These are phyloP conservation scores for Gynandropsis gynandra DNA, from an alignment of 345 rosid genomes.

Conservation along the genomic window DNA sequence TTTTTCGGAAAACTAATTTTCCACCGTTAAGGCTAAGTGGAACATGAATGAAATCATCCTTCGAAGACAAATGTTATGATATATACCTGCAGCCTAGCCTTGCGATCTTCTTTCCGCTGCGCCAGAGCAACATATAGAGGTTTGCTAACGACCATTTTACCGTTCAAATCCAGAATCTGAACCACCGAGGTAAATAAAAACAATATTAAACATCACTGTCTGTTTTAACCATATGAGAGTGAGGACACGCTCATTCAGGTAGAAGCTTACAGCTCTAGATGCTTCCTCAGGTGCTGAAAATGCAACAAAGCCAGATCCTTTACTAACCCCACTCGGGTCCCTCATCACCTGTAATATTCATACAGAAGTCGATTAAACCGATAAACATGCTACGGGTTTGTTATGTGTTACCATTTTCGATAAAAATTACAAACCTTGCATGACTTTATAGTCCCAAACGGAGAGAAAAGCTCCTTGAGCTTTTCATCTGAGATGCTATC, in stretches of 20 bases:
- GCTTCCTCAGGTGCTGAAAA: constrained; percentile 89
- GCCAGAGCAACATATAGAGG: constrained; percentile 95
- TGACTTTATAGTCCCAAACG: constrained; percentile 75
- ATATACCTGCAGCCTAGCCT: constrained; percentile 96
- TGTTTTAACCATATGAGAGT: too few relatives aligned
- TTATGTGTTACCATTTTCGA: not conserved
- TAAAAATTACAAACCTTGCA: constrained; percentile 57
- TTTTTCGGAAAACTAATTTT: constrained; percentile 4
- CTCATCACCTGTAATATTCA: constrained; percentile 65
- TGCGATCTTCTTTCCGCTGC: constrained; percentile 85
- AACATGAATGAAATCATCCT: too few relatives aligned
- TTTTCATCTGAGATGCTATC: constrained; percentile 78
- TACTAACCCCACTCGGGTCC: constrained; percentile 74
- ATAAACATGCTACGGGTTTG: not conserved
- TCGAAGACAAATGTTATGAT: too few relatives aligned
- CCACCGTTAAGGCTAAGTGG: too few relatives aligned
- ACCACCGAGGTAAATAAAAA: constrained; percentile 6
- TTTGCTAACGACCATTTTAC: constrained; percentile 77
- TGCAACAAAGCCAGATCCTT: constrained; percentile 96
- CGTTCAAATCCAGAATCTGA: constrained; percentile 64
- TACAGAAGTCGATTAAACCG: constrained; percentile 9
- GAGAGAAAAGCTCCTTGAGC: constrained; percentile 64
- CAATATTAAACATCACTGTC: not conserved
- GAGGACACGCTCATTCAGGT: not conserved
- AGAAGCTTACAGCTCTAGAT: constrained; percentile 66